A percentile compares a stretch with the other conserved stretches of the same genome.
Evolutionary conservation across 2,329 filamentous ascomycete species (phyloP).

Genomic region (Neonectria faginata): DNA sequence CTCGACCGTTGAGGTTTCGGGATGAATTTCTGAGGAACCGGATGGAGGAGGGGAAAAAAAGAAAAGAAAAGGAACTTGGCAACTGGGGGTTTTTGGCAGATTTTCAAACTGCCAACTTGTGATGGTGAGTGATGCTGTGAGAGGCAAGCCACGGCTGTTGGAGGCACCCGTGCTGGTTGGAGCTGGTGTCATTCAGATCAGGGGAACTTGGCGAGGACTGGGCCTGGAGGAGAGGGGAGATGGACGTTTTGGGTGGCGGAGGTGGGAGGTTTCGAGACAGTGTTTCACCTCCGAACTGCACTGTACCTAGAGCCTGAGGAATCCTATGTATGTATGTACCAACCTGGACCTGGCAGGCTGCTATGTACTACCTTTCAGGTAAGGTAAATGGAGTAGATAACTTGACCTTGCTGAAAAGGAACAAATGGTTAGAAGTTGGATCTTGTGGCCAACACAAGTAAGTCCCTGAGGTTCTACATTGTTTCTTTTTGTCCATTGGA

Average conservation of each 20-base stretch:
- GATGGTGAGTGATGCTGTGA: constrained; percentile 23
- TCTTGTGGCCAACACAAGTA: no score
- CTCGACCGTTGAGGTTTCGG: constrained; percentile 20
- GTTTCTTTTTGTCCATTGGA: neutral
- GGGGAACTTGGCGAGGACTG: constrained; percentile 1
- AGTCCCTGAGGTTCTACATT: no score
- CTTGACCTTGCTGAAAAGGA: no score
- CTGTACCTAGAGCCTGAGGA: constrained; percentile 10
- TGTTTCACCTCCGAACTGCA: constrained; percentile 10
- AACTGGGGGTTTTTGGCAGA: neutral
- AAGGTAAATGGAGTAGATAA: no score
- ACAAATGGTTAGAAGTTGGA: no score
- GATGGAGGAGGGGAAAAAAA: no score
- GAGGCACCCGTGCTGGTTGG: constrained; percentile 12
- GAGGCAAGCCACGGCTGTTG: constrained; percentile 22
- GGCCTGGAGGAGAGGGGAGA: constrained; percentile 1
- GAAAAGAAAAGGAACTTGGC: constrained; percentile 4
- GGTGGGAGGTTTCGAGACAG: constrained; percentile 22
- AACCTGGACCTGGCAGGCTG: no score
- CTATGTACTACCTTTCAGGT: no score
- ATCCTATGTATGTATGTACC: neutral
- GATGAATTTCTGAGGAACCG: constrained; percentile 18
- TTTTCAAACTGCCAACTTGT: constrained; percentile 8
- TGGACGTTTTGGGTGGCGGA: constrained; percentile 10
- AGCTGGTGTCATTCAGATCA: constrained; percentile 4